Conservation (phyloP, 2,329 filamentous ascomycete species). For the Didymella pinodella region DNA sequence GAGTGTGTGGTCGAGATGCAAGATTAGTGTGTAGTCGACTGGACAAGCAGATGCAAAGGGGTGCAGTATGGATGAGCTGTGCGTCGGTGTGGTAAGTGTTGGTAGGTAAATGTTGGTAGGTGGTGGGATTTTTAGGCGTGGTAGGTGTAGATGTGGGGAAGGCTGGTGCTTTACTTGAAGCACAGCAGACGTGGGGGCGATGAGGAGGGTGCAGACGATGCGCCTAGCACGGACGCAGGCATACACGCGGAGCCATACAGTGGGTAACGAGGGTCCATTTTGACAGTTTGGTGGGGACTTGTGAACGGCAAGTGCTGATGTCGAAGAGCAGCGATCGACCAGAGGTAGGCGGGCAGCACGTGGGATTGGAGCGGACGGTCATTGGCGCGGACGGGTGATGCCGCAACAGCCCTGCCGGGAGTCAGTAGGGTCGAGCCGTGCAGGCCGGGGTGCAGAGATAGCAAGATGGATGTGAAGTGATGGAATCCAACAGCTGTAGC, state of each 20-base stretch:
- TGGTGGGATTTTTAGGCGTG: no score
- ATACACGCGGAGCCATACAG: constrained; percentile 34
- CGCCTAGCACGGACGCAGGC: constrained; percentile 22
- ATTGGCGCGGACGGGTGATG: constrained; percentile 32
- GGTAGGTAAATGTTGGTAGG: no score
- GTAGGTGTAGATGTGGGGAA: constrained; percentile 26
- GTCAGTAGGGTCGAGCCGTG: constrained; percentile 22
- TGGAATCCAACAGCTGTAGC: constrained; percentile 24
- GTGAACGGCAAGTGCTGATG: constrained; percentile 25
- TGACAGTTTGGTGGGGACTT: constrained; percentile 23
- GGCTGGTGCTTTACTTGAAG: constrained; percentile 31
- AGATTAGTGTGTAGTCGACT: not conserved
- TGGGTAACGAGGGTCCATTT: constrained; percentile 28
- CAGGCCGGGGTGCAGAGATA: constrained; percentile 6
- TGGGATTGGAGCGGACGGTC: constrained; percentile 29
- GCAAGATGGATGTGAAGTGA: constrained; percentile 7
- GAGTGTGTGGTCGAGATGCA: not conserved
- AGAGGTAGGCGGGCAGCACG: constrained; percentile 31
- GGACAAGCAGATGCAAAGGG: not conserved
- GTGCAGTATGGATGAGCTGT: not conserved
- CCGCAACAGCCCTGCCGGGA: constrained; percentile 20
- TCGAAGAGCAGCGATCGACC: constrained; percentile 20
- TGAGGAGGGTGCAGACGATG: constrained; percentile 18
- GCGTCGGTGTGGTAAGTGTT: not conserved
- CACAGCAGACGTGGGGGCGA: constrained; percentile 34